Conservation (phyloP, 495 filamentous ascomycete genomes). For the Bryoglossum gracile region DNA sequence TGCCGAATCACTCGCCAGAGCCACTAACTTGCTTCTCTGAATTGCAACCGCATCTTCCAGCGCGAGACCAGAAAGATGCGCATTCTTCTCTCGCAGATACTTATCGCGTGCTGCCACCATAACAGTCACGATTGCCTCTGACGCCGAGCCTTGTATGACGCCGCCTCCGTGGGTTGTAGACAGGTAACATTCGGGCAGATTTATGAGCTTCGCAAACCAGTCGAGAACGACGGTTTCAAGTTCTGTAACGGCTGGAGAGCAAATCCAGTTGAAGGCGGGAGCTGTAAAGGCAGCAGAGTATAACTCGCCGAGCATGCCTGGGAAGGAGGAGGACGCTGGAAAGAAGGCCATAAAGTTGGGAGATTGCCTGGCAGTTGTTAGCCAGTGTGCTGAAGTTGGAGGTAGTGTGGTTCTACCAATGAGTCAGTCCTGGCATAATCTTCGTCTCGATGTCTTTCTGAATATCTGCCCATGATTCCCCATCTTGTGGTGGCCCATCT, state of each 20-base stretch:
- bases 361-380: constrained; percentile 48
- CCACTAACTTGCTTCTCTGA: constrained; percentile 65
- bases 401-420: constrained; percentile 53
- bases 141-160: constrained; percentile 91
- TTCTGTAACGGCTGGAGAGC: constrained; percentile 90
- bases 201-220: constrained; percentile 74
- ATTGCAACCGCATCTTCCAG: constrained; percentile 58
- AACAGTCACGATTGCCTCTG: constrained; percentile 78
- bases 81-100: constrained; percentile 53
- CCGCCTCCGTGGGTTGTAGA: constrained; percentile 67
- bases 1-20: constrained; percentile 69
- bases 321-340: constrained; percentile 74
- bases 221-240: constrained; percentile 91
- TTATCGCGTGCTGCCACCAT: constrained; percentile 88
- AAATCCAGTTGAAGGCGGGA: constrained; percentile 96
- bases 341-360: constrained; percentile 98
- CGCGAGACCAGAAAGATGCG: constrained; percentile 47
- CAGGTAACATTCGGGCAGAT: constrained; percentile 66
- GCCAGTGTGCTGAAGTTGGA: not conserved
- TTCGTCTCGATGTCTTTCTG: constrained; percentile 79
- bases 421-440: constrained; percentile 90
- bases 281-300: constrained; percentile 84
- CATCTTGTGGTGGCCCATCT: constrained; percentile 57
- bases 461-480: constrained; percentile 74
- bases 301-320: constrained; percentile 86